A percentile compares a stretch with the other conserved stretches of the same genome.
Conservation (phyloP, 2,329 filamentous ascomycete genomes). For the Knoxdaviesia proteae region DNA sequence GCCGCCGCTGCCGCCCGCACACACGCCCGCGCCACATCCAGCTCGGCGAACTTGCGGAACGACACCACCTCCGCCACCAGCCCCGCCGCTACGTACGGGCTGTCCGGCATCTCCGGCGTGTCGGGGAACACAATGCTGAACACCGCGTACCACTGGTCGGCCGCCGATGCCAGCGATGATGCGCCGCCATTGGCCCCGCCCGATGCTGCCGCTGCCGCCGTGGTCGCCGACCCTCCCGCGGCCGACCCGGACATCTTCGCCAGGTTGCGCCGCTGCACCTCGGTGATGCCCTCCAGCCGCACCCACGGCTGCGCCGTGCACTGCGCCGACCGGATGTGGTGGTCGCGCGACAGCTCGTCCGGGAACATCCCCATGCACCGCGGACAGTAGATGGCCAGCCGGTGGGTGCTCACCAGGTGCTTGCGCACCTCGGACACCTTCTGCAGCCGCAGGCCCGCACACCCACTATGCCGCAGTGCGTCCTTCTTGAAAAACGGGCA, state of each 20-base stretch:
- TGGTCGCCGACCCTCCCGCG: too few relatives aligned
- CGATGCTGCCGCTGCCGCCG: too few relatives aligned
- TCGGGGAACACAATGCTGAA: slow-evolving; percentile 1
- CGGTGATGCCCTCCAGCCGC: slow-evolving; percentile 1
- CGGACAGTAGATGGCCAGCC: slow-evolving; percentile 1
- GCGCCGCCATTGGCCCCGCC: too few relatives aligned
- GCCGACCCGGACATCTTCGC: too few relatives aligned
- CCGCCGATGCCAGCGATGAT: not conserved
- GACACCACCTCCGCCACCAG: not conserved
- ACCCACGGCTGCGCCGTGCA: not conserved
- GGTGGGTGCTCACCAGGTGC: not conserved
- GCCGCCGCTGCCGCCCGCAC: too few relatives aligned
- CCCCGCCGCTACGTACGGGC: not conserved
- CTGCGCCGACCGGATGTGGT: slow-evolving; percentile 1
- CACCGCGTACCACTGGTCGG: slow-evolving; percentile 2
- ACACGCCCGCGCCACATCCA: too few relatives aligned
- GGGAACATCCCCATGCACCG: slow-evolving; percentile 2
- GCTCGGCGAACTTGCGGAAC: slow-evolving; percentile 1
- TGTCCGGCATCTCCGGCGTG: not conserved
- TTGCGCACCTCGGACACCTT: not conserved
- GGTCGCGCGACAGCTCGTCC: slow-evolving; percentile 1
- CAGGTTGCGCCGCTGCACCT: slow-evolving; percentile 2
- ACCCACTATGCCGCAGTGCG: not conserved
- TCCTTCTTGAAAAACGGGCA: slow-evolving; percentile 1
- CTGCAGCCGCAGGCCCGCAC: not conserved